phyloP scores from a whole-genome alignment of 2,329 filamentous ascomycete genomes.

The Penicillium aurantiogriseum region DNA sequence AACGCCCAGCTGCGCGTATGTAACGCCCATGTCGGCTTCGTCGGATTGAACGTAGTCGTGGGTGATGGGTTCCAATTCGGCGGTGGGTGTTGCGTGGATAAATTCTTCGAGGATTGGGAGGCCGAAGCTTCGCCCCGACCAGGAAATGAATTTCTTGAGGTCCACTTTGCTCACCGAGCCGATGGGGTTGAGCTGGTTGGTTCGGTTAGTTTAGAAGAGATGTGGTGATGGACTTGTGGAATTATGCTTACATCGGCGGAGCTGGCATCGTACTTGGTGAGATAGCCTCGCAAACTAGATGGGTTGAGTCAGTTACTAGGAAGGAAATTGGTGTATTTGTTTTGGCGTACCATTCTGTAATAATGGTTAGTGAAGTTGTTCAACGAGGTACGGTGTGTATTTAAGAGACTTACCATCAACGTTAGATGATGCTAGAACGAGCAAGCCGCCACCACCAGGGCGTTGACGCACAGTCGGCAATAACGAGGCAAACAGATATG shows the following conservation, averaged over 20 bases:
- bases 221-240: not conserved
- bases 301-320: slow-evolving; percentile 20
- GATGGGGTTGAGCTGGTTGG: slow-evolving; percentile 34
- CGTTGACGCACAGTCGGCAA: slow-evolving; percentile 59
- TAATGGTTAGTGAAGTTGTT: not conserved
- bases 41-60: slow-evolving; percentile 6
- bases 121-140: slow-evolving; percentile 57
- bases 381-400: not conserved
- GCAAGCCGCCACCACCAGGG: slow-evolving; percentile 56
- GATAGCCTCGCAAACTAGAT: slow-evolving; percentile 46
- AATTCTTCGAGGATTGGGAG: slow-evolving; percentile 67
- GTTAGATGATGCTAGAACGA: slow-evolving; percentile 68
- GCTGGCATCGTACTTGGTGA: slow-evolving; percentile 68
- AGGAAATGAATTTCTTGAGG: slow-evolving; percentile 69
- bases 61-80: slow-evolving; percentile 66
- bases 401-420: slow-evolving; percentile 47
- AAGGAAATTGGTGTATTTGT: too few species aligned
- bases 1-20: slow-evolving; percentile 54
- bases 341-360: slow-evolving; percentile 29
- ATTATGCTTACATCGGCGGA: slow-evolving; percentile 45
- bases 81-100: slow-evolving; percentile 61
- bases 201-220: not conserved
- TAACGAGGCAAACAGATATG: slow-evolving; percentile 64
- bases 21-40: slow-evolving; percentile 52
- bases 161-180: slow-evolving; percentile 63